phyloP scores from a whole-genome alignment of 768 basidiomycete genomes.

The Tylopilus sp. region DNA sequence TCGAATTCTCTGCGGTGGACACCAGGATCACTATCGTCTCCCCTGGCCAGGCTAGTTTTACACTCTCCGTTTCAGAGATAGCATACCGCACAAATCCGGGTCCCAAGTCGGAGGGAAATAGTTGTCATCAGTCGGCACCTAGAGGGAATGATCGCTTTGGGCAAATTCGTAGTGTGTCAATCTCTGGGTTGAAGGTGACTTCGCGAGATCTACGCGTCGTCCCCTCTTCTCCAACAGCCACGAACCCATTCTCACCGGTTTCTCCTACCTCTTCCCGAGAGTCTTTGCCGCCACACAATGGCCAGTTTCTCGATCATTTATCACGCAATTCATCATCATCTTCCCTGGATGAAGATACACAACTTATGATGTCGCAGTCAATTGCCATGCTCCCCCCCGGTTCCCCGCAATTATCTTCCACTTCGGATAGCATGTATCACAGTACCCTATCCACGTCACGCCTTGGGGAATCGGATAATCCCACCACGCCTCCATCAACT shows the following conservation, averaged over 20 bases:
- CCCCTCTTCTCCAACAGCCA: slow-evolving; percentile 14
- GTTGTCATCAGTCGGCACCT: slow-evolving; percentile 17
- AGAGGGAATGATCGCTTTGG: slow-evolving; percentile 19
- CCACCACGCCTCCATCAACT: background rate
- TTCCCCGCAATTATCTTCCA: slow-evolving; percentile 44
- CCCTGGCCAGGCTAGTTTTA: slow-evolving; percentile 59
- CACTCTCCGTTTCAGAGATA: slow-evolving; percentile 54
- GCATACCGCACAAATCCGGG: slow-evolving; percentile 46
- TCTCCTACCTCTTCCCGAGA: slow-evolving; percentile 18
- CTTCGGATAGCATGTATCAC: slow-evolving; percentile 71
- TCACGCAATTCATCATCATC: slow-evolving; percentile 55
- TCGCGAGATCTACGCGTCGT: slow-evolving; percentile 41
- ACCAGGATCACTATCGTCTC: slow-evolving; percentile 68
- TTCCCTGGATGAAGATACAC: slow-evolving; percentile 63
- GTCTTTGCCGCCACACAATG: slow-evolving; percentile 6
- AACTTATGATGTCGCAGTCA: slow-evolving; percentile 73
- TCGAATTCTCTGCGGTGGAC: slow-evolving; percentile 72
- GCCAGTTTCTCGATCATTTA: slow-evolving; percentile 5
- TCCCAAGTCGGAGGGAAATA: slow-evolving; percentile 20
- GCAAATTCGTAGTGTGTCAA: slow-evolving; percentile 45
- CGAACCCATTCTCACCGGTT: slow-evolving; percentile 26
- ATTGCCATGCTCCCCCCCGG: slow-evolving; percentile 56
- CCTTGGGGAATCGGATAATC: background rate
- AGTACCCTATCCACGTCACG: slow-evolving; percentile 54
- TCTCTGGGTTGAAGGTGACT: slow-evolving; percentile 56